These are phyloP conservation scores for Ustilago bromivora DNA, from an alignment of 1,284 basidiomycete species.

Conservation along the genomic window DNA sequence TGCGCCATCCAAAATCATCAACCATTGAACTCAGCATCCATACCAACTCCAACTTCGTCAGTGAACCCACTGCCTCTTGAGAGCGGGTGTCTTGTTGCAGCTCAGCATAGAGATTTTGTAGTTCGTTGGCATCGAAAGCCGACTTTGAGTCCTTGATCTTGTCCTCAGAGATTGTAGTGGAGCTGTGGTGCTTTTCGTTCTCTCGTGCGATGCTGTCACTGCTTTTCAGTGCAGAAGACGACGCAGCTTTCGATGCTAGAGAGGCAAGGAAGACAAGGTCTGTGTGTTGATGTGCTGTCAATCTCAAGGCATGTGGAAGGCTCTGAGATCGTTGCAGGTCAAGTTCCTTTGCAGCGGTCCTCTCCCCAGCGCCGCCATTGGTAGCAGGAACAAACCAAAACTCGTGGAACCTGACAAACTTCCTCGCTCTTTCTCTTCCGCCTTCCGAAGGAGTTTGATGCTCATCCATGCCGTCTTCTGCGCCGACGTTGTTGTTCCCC, in stretches of 20 bases:
- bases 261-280: slow-evolving; percentile 29
- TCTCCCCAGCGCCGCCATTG: slow-evolving; percentile 15
- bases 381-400: slow-evolving; percentile 20
- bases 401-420: slow-evolving; percentile 13
- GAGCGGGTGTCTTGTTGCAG: background rate
- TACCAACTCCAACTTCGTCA: slow-evolving; percentile 28
- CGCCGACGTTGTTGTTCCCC: slow-evolving; percentile 21
- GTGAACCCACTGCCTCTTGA: background rate
- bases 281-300: slow-evolving; percentile 36
- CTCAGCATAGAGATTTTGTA: background rate
- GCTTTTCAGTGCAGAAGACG: background rate
- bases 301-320: slow-evolving; percentile 2
- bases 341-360: background rate
- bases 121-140: slow-evolving; percentile 18
- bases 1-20: slow-evolving; percentile 31
- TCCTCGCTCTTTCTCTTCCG: background rate
- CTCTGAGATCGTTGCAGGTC: background rate
- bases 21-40: slow-evolving; percentile 27
- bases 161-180: slow-evolving; percentile 23
- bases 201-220: slow-evolving; percentile 1
- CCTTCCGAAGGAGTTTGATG: background rate
- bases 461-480: background rate
- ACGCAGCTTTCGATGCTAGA: slow-evolving; percentile 11
- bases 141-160: slow-evolving; percentile 32
- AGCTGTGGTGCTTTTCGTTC: slow-evolving; percentile 13